A percentile compares a stretch with the other conserved stretches of the same genome.
Evolutionary conservation across 768 basidiomycete species (phyloP).

Genomic region (Mycena kentingensis): DNA sequence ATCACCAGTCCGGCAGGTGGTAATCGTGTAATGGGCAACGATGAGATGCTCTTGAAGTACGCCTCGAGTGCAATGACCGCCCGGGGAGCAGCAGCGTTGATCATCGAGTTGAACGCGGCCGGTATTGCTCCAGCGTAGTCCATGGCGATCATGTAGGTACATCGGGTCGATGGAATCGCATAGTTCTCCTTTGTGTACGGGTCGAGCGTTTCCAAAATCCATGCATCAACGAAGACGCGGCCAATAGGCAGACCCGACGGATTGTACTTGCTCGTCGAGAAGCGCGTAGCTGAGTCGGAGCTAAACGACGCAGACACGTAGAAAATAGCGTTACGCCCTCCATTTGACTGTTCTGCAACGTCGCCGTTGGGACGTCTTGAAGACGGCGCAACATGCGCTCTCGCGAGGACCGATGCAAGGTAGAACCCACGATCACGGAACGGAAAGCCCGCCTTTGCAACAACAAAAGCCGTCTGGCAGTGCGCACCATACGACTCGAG

Average conservation of each 20-base stretch:
- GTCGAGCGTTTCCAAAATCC: constrained; percentile 95
- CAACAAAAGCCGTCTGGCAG: constrained; percentile 69
- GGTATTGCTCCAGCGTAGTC: constrained; percentile 89
- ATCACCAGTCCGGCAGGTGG: constrained; percentile 68
- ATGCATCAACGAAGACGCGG: constrained; percentile 85
- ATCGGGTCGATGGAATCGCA: constrained; percentile 89
- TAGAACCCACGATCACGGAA: constrained; percentile 90
- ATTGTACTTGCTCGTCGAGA: constrained; percentile 73
- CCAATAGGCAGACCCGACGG: constrained; percentile 73
- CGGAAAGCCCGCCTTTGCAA: constrained; percentile 80
- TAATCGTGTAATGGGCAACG: constrained; percentile 66
- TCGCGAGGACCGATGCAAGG: constrained; percentile 74
- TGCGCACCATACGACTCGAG: constrained; percentile 81
- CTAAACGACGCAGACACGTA: constrained; percentile 83
- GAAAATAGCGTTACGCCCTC: constrained; percentile 67
- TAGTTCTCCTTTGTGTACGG: constrained; percentile 94
- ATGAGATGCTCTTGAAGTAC: constrained; percentile 65
- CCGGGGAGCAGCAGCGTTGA: constrained; percentile 76
- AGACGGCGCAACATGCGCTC: constrained; percentile 43
- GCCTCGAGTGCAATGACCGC: constrained; percentile 74
- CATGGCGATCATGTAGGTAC: constrained; percentile 80
- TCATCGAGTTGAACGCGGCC: constrained; percentile 79
- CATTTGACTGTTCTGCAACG: constrained; percentile 39
- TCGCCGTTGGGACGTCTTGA: constrained; percentile 48
- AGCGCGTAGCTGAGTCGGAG: constrained; percentile 58